Percentiles rank a stretch among this genome's conserved stretches.
Evolutionary conservation across 345 rosid species (phyloP).

Genomic region (Cardiospermum halicacabum): DNA sequence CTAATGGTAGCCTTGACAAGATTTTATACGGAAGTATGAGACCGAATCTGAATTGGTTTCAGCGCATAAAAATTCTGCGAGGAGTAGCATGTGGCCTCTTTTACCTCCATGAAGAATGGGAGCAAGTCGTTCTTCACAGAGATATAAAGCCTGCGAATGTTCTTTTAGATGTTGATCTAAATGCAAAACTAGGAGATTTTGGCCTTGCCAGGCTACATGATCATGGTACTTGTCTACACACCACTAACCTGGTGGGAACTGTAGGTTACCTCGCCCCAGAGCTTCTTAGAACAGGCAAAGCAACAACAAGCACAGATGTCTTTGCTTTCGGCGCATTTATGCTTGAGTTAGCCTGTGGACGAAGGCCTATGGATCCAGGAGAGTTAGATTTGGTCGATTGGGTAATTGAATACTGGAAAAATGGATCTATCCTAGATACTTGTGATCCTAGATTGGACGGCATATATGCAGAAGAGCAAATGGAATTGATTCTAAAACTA

Average conservation of each 20-base stretch:
- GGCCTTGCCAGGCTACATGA: conserved; percentile 37
- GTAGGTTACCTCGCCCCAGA: conserved; percentile 48
- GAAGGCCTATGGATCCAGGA: conserved; percentile 32
- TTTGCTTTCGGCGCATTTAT: conserved; percentile 40
- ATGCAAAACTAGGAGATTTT: conserved; percentile 41
- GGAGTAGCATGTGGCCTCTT: conserved; percentile 30
- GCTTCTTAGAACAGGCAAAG: conserved; percentile 33
- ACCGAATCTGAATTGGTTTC: conserved; percentile 28
- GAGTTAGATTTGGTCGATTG: conserved; percentile 28
- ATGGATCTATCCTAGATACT: conserved; percentile 15
- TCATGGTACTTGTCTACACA: conserved; percentile 28
- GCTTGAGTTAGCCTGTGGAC: conserved; percentile 50
- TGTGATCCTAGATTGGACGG: conserved; percentile 13
- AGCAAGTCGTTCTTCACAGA: conserved; percentile 41
- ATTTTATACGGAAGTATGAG: conserved; percentile 15
- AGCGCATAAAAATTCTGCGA: conserved; percentile 34
- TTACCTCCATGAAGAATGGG: conserved; percentile 44
- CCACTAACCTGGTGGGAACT: conserved; percentile 34
- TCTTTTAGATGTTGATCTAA: conserved; percentile 29
- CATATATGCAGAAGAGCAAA: conserved; percentile 25
- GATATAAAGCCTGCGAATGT: conserved; percentile 40
- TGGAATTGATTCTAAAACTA: conserved; percentile 26
- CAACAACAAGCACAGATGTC: conserved; percentile 34
- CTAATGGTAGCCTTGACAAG: conserved; percentile 37
- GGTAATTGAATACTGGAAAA: conserved; percentile 20